Conservation (phyloP, 768 basidiomycete species). For the Leucosporidium yakuticum region DNA sequence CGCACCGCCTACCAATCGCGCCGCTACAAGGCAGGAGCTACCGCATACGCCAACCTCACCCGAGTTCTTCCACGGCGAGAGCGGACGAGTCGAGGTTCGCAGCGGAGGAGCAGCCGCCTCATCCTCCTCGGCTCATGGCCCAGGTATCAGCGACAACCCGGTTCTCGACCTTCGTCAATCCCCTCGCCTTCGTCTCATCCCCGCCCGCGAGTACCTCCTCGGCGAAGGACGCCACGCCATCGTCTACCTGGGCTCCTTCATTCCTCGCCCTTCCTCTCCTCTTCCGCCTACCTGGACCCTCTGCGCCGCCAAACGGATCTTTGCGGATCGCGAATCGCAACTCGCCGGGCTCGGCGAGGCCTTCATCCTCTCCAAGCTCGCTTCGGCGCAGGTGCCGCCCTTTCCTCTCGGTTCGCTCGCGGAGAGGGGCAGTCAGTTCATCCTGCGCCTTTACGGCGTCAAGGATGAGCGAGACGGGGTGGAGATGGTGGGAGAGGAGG, state of each 20-base stretch:
- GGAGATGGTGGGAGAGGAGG: neutral
- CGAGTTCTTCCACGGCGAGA: too few relatives aligned
- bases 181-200: too few relatives aligned
- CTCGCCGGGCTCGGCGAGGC: constrained; percentile 45
- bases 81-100: too few relatives aligned
- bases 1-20: too few relatives aligned
- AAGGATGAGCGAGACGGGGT: constrained; percentile 27
- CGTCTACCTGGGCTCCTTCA: constrained; percentile 37
- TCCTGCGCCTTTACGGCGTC: constrained; percentile 21
- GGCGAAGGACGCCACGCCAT: constrained; percentile 38
- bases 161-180: too few relatives aligned
- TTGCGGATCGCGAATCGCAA: constrained; percentile 44
- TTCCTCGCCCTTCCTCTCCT: constrained; percentile 3
- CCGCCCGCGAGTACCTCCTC: constrained; percentile 19
- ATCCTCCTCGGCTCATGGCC: too few relatives aligned
- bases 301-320: constrained; percentile 46
- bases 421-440: neutral
- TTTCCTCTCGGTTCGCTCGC: neutral
- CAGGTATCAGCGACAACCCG: too few relatives aligned
- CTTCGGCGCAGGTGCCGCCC: neutral
- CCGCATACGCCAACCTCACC: too few relatives aligned
- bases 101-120: too few relatives aligned
- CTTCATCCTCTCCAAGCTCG: constrained; percentile 41
- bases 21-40: too few relatives aligned
- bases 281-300: constrained; percentile 38